Percentiles rank a stretch among this genome's conserved stretches.
Evolutionary conservation across 2,329 filamentous ascomycete genomes (phyloP).

Genomic region (Colletotrichum sp.): DNA sequence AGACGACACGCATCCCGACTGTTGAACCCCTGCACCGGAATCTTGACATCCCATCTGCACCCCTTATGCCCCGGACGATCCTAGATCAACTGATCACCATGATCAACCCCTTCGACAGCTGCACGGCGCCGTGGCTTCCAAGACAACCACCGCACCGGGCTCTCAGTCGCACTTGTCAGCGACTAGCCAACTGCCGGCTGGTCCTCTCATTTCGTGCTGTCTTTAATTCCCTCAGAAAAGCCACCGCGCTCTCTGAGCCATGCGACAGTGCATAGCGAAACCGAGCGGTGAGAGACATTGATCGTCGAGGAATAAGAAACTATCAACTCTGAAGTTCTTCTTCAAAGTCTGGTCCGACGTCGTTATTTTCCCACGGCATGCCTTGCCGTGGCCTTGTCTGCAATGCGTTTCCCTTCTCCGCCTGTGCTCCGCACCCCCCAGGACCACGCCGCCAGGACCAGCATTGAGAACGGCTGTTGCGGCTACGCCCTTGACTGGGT

Average conservation of each 20-base stretch:
- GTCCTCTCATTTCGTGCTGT: background rate
- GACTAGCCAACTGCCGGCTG: background rate
- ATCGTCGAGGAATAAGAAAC: background rate
- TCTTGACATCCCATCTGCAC: constrained; percentile 7
- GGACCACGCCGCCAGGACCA: background rate
- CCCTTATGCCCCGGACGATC: constrained; percentile 9
- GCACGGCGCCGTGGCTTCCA: background rate
- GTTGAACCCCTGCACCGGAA: constrained; percentile 1
- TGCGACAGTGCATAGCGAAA: constrained; percentile 5
- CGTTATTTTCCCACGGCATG: background rate
- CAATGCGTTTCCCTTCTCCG: background rate
- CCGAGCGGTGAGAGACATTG: background rate
- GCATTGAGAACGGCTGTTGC: background rate
- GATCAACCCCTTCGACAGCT: background rate
- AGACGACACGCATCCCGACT: background rate
- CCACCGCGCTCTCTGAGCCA: background rate
- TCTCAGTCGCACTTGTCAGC: background rate
- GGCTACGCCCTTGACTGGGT: background rate
- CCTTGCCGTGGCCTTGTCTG: background rate
- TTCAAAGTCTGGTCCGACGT: background rate
- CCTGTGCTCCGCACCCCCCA: background rate
- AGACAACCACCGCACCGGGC: background rate
- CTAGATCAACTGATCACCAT: constrained; percentile 15
- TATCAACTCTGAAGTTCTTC: background rate
- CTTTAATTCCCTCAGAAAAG: background rate